A percentile compares a stretch with the other conserved stretches of the same genome.
These are phyloP conservation scores for Parafenestella ontariensis DNA, from an alignment of 2,329 filamentous ascomycete species.

Conservation along the genomic window DNA sequence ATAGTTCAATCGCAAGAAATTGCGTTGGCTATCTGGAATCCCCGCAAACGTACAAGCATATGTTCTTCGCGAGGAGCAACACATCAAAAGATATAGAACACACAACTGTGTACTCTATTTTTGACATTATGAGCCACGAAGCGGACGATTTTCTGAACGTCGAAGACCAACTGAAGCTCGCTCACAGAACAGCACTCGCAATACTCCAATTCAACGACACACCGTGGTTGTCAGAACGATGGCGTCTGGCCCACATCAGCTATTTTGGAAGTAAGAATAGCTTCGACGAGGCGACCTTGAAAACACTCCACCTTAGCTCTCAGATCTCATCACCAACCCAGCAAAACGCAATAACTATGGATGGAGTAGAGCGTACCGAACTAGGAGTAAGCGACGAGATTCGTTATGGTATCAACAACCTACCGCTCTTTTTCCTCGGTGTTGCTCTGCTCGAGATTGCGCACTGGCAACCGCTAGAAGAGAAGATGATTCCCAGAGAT, in stretches of 20 bases:
- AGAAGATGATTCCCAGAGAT: conserved; percentile 21
- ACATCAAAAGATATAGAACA: neutral
- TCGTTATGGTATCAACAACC: conserved; percentile 32
- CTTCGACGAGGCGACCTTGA: conserved; percentile 16
- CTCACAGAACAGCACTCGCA: conserved; percentile 22
- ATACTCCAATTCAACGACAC: conserved; percentile 29
- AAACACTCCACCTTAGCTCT: conserved; percentile 28
- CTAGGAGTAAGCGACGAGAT: conserved; percentile 20
- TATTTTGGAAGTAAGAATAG: conserved; percentile 15
- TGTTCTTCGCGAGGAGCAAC: conserved; percentile 16
- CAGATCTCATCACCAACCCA: conserved; percentile 11
- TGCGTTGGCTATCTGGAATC: conserved; percentile 35
- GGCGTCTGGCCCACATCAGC: conserved; percentile 23
- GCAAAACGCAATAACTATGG: conserved; percentile 10
- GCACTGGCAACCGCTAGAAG: conserved; percentile 29
- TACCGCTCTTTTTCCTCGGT: conserved; percentile 31
- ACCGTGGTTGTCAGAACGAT: conserved; percentile 28
- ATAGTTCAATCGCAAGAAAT: no score
- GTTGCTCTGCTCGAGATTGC: conserved; percentile 35
- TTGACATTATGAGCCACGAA: conserved; percentile 20
- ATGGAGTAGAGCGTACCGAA: conserved; percentile 11
- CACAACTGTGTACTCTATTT: conserved; percentile 5
- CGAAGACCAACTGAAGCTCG: conserved; percentile 25
- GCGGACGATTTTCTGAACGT: conserved; percentile 9
- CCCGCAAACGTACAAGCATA: conserved; percentile 24